A percentile compares a stretch with the other conserved stretches of the same genome.
Conservation (phyloP, 1,139 yeast genomes). For the Suzukiozyma palmioleophila region DNA sequence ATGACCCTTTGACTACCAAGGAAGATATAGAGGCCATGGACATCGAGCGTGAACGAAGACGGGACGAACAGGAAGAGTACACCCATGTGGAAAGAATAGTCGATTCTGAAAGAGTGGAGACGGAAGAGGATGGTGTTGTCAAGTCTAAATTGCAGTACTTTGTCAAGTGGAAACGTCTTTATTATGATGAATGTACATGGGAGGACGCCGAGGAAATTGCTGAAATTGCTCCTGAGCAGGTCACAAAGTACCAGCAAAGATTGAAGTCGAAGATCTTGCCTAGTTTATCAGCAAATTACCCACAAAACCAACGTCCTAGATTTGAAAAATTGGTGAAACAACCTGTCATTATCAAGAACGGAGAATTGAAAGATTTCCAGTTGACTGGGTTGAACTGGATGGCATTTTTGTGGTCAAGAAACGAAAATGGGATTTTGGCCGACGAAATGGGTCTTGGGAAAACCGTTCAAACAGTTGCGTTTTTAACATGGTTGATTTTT, state of each 20-base stretch:
- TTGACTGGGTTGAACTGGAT: slow-evolving; percentile 98
- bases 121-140: slow-evolving; percentile 52
- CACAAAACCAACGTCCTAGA: slow-evolving; percentile 67
- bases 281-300: slow-evolving; percentile 71
- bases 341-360: slow-evolving; percentile 86
- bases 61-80: slow-evolving; percentile 81
- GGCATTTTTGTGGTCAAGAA: slow-evolving; percentile 98
- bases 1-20: slow-evolving; percentile 74
- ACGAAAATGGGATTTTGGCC: slow-evolving; percentile 95
- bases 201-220: slow-evolving; percentile 90
- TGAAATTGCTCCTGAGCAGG: slow-evolving; percentile 77
- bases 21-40: slow-evolving; percentile 95
- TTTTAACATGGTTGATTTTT: slow-evolving; percentile 88
- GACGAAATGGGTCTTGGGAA: slow-evolving; percentile 99
- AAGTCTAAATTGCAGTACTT: slow-evolving; percentile 70
- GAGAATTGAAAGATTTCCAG: slow-evolving; percentile 94
- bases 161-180: slow-evolving; percentile 90
- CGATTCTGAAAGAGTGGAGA: slow-evolving; percentile 69
- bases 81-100: slow-evolving; percentile 88
- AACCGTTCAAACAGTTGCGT: slow-evolving; percentile 95
- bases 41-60: slow-evolving; percentile 76
- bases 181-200: slow-evolving; percentile 97
- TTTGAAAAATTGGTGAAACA: slow-evolving; percentile 85
- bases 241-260: slow-evolving; percentile 76
- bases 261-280: slow-evolving; percentile 84